Evolutionary conservation across 257 asterid species (phyloP).

Genomic region (Pogostemon cablin): DNA sequence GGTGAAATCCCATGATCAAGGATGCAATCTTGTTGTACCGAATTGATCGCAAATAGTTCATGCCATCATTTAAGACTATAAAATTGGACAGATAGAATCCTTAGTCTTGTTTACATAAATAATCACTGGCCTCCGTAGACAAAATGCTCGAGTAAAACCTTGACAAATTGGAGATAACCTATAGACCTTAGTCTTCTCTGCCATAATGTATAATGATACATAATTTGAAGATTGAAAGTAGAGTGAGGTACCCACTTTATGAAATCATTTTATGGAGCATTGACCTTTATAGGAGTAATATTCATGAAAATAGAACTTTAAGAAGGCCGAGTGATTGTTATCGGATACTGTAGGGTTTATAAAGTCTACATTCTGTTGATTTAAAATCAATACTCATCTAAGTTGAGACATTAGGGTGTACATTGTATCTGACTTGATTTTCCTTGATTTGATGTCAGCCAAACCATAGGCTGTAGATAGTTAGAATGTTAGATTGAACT

Average conservation of each 20-base stretch:
- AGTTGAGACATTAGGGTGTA: conserved; percentile 10
- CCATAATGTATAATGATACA: neutral
- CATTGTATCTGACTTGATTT: conserved; percentile 14
- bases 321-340: conserved; percentile 9
- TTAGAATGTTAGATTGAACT: conserved; percentile 38
- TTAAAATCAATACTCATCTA: conserved; percentile 1
- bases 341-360: conserved; percentile 8
- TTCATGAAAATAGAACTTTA: conserved; percentile 20
- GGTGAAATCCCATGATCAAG: conserved; percentile 9
- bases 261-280: conserved; percentile 18
- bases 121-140: neutral
- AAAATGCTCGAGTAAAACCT: conserved; percentile 1
- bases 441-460: neutral
- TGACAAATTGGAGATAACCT: conserved; percentile 20
- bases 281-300: conserved; percentile 11
- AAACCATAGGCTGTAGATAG: conserved; percentile 15
- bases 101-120: neutral
- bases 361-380: conserved; percentile 1
- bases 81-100: neutral
- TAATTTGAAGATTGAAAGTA: neutral
- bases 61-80: neutral
- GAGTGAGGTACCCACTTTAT: neutral
- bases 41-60: conserved; percentile 6
- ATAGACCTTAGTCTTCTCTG: neutral
- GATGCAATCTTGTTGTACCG: conserved; percentile 7